Evolutionary conservation across 768 basidiomycete species (phyloP).

Genomic region (Mycena sanguinolenta): DNA sequence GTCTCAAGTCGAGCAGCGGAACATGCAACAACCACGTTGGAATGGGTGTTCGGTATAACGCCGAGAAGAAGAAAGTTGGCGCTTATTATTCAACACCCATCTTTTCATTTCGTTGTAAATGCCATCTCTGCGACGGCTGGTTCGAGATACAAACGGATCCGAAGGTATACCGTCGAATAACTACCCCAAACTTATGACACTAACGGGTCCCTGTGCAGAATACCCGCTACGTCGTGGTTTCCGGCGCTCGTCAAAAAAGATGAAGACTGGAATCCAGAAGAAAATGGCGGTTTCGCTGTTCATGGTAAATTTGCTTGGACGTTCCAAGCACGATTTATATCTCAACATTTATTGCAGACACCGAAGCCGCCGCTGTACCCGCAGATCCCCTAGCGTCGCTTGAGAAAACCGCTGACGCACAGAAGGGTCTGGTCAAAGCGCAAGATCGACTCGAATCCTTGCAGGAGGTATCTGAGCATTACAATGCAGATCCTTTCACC

Average conservation of each 20-base stretch:
- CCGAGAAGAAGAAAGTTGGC: slow-evolving; percentile 97
- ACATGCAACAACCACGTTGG: slow-evolving; percentile 97
- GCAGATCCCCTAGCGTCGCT: slow-evolving; percentile 89
- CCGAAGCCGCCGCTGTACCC: slow-evolving; percentile 72
- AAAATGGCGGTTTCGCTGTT: slow-evolving; percentile 92
- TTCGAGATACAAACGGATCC: slow-evolving; percentile 99
- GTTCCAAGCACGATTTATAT: not conserved
- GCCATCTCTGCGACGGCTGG: slow-evolving; percentile 96
- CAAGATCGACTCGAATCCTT: slow-evolving; percentile 87
- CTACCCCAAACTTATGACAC: not conserved
- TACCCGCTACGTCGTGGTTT: slow-evolving; percentile 92
- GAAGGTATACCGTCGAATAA: slow-evolving; percentile 70
- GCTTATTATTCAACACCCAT: slow-evolving; percentile 96
- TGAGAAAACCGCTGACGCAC: slow-evolving; percentile 89
- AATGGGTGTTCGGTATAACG: slow-evolving; percentile 99
- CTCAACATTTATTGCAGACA: slow-evolving; percentile 60
- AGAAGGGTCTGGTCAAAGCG: slow-evolving; percentile 78
- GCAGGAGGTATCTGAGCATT: slow-evolving; percentile 80
- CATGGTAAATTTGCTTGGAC: slow-evolving; percentile 69
- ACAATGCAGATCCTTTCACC: slow-evolving; percentile 88
- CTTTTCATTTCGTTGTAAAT: slow-evolving; percentile 96
- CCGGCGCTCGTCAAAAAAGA: slow-evolving; percentile 95
- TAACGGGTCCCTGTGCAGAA: slow-evolving; percentile 66
- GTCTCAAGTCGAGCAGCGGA: slow-evolving; percentile 63
- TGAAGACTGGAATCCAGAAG: slow-evolving; percentile 97